These are phyloP conservation scores for Hygrocybe coccinea DNA, from an alignment of 768 basidiomycete species.

Conservation along the genomic window DNA sequence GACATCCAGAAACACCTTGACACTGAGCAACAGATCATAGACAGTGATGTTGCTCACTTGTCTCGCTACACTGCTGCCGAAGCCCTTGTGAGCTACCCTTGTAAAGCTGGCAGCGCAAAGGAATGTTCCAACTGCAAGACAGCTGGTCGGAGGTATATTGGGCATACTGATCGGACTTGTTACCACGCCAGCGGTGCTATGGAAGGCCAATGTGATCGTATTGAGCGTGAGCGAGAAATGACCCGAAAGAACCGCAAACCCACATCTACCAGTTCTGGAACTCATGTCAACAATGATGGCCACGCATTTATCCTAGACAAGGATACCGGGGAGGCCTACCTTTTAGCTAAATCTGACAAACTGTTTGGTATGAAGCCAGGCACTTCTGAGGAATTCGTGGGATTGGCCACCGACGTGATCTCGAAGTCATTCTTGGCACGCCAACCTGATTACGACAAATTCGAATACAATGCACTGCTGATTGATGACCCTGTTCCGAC, in stretches of 20 bases:
- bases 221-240: not conserved
- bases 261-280: not conserved
- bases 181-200: conserved; percentile 6
- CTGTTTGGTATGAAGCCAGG: not conserved
- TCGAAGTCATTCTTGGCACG: not conserved
- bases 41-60: not conserved
- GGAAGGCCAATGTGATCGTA: conserved; percentile 4
- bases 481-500: not conserved
- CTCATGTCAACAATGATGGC: not conserved
- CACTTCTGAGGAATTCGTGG: not conserved
- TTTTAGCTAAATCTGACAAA: not conserved
- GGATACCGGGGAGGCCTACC: not conserved
- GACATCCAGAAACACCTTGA: not conserved
- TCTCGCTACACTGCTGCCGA: conserved; percentile 9
- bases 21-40: not conserved
- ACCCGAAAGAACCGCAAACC: not conserved
- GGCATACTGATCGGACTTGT: conserved; percentile 1
- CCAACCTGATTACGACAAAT: not conserved
- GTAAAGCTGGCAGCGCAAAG: too few relatives aligned
- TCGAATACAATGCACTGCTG: not conserved
- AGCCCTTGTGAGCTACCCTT: not conserved
- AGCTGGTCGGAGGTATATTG: too few relatives aligned
- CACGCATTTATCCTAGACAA: not conserved
- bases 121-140: too few relatives aligned
- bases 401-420: not conserved